Percentiles rank a stretch among this genome's conserved stretches.
phyloP scores from a whole-genome alignment of 805 yeast genomes.

The Kuraishia capsulata region DNA sequence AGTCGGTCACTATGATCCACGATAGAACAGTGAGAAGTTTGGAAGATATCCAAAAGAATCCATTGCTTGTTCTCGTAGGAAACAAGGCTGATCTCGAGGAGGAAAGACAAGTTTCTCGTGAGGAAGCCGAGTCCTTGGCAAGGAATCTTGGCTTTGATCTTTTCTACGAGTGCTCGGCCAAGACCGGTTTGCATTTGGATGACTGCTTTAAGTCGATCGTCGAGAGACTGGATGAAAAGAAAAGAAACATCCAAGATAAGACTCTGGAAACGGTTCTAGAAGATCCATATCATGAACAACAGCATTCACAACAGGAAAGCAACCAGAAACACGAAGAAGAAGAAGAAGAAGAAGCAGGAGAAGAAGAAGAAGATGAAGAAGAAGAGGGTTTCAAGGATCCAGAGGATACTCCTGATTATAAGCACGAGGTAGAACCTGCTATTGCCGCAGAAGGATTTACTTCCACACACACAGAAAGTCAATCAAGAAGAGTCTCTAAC shows the following conservation, averaged over 20 bases:
- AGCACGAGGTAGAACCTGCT: too few species aligned
- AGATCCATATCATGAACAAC: too few species aligned
- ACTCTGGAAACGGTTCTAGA: too few species aligned
- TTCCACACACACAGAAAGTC: not conserved
- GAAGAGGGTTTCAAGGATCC: too few species aligned
- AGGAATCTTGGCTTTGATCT: not conserved
- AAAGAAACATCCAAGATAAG: too few species aligned
- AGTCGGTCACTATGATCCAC: conserved; percentile 21
- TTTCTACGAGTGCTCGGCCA: conserved; percentile 2
- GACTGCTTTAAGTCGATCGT: not conserved
- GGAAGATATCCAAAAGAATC: conserved; percentile 11
- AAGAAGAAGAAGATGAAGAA: not conserved
- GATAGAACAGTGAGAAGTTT: conserved; percentile 75
- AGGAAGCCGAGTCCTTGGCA: conserved; percentile 33
- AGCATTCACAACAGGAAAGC: too few species aligned
- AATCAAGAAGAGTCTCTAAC: not conserved
- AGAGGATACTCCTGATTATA: too few species aligned
- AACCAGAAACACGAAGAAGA: not conserved
- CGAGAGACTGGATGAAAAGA: not conserved
- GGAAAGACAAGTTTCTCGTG: conserved; percentile 64
- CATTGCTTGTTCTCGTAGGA: conserved; percentile 52
- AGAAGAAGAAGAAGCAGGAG: not conserved
- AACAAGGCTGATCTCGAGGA: conserved; percentile 69
- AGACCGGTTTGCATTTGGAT: conserved; percentile 2
- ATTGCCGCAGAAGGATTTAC: not conserved